phyloP scores from a whole-genome alignment of 2,329 filamentous ascomycete species.

The Aschersonia sp. region DNA sequence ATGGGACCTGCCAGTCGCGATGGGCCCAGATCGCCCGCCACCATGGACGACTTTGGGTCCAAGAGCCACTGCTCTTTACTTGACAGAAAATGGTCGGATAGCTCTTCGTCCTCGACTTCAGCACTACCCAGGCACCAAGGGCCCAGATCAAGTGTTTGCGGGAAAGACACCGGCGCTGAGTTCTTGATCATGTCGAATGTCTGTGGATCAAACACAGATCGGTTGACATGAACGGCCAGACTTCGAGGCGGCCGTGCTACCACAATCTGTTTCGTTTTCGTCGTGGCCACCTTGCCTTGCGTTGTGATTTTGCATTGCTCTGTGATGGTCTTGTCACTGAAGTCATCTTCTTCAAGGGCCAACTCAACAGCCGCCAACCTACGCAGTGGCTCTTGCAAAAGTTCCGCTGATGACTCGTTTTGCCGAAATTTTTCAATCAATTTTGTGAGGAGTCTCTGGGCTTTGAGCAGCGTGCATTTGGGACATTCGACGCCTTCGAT shows the following conservation, averaged over 20 bases:
- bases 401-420: slow-evolving; percentile 25
- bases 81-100: slow-evolving; percentile 8
- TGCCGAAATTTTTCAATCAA: slow-evolving; percentile 27
- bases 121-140: slow-evolving; percentile 69
- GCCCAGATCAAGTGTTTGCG: slow-evolving; percentile 56
- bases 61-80: slow-evolving; percentile 53
- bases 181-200: slow-evolving; percentile 78
- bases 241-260: slow-evolving; percentile 70
- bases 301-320: slow-evolving; percentile 51
- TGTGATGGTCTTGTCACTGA: slow-evolving; percentile 51
- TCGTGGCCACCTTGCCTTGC: slow-evolving; percentile 57
- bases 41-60: slow-evolving; percentile 58
- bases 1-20: slow-evolving; percentile 41
- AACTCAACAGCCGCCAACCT: slow-evolving; percentile 52
- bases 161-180: slow-evolving; percentile 63
- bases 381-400: slow-evolving; percentile 32
- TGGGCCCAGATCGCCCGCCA: slow-evolving; percentile 37
- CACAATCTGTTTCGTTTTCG: slow-evolving; percentile 81
- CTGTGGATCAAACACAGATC: slow-evolving; percentile 76
- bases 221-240: slow-evolving; percentile 76
- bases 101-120: slow-evolving; percentile 8
- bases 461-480: slow-evolving; percentile 68
- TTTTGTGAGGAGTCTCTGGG: slow-evolving; percentile 30
- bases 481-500: slow-evolving; percentile 86
- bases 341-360: slow-evolving; percentile 67